These are phyloP conservation scores for Cymbopogon citratus DNA, from an alignment of 176 grass and related monocot genomes.

Conservation along the genomic window DNA sequence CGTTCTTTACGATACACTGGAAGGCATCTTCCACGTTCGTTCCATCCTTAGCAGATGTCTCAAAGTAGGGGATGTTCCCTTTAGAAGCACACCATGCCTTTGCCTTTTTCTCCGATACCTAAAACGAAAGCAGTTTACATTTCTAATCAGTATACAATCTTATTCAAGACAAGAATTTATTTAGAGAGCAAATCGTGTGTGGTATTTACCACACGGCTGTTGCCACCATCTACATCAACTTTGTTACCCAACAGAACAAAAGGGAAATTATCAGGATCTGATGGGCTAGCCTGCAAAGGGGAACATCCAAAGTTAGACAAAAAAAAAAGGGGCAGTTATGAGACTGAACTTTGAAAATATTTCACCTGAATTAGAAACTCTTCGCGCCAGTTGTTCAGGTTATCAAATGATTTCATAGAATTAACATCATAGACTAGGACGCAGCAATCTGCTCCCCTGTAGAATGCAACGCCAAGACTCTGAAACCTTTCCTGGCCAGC, in stretches of 20 bases:
- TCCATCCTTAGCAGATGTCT: slow-evolving; percentile 96
- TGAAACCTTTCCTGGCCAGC: slow-evolving; percentile 91
- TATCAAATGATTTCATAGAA: slow-evolving; percentile 84
- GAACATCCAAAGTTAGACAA: slow-evolving; percentile 15
- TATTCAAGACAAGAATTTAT: neutral
- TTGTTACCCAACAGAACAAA: slow-evolving; percentile 89
- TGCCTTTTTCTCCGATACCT: slow-evolving; percentile 97
- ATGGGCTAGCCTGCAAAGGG: slow-evolving; percentile 62
- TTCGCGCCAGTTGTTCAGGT: slow-evolving; percentile 75
- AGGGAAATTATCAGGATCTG: slow-evolving; percentile 84
- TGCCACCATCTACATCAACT: slow-evolving; percentile 76
- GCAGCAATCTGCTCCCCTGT: slow-evolving; percentile 86
- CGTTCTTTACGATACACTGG: slow-evolving; percentile 79
- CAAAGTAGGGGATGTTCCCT: slow-evolving; percentile 92
- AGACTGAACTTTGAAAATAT: neutral
- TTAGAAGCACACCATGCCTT: slow-evolving; percentile 93
- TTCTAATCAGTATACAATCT: neutral
- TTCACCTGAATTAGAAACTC: slow-evolving; percentile 88
- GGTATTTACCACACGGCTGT: slow-evolving; percentile 66
- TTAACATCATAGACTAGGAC: slow-evolving; percentile 87
- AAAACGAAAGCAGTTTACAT: neutral
- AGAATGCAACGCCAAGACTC: slow-evolving; percentile 86
- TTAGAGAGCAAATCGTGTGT: neutral
- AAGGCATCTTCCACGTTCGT: slow-evolving; percentile 93
- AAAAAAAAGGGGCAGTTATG: neutral